Conservation (phyloP, 768 basidiomycete species). For the Lentinula edodes region DNA sequence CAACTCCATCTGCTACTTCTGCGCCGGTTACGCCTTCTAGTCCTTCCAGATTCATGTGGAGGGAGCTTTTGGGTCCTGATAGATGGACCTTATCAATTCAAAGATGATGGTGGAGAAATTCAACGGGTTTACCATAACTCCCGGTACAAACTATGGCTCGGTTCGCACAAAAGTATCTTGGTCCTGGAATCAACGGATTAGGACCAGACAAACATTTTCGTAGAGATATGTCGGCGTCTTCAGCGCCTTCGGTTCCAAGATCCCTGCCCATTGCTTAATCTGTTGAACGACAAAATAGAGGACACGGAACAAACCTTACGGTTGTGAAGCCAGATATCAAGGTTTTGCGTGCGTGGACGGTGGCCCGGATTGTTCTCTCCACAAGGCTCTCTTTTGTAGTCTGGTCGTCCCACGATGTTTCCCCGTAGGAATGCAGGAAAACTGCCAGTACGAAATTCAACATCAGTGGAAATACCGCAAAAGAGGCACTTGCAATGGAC, state of each 20-base stretch:
- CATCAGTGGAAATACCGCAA: background rate
- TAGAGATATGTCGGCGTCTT: slow-evolving; percentile 53
- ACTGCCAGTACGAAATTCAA: slow-evolving; percentile 25
- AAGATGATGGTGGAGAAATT: slow-evolving; percentile 7
- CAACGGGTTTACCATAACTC: slow-evolving; percentile 42
- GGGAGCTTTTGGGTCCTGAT: slow-evolving; percentile 47
- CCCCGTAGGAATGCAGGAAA: slow-evolving; percentile 56
- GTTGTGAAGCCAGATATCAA: slow-evolving; percentile 60
- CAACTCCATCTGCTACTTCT: slow-evolving; percentile 52
- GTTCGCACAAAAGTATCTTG: slow-evolving; percentile 57
- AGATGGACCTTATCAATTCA: background rate
- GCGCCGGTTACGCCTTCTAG: slow-evolving; percentile 54
- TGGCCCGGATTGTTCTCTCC: slow-evolving; percentile 58
- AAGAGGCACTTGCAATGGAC: slow-evolving; percentile 40
- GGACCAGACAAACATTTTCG: slow-evolving; percentile 48
- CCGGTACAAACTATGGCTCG: slow-evolving; percentile 57
- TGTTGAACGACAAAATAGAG: background rate
- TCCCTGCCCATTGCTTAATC: slow-evolving; percentile 32
- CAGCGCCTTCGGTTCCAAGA: slow-evolving; percentile 64
- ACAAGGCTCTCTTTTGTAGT: slow-evolving; percentile 50
- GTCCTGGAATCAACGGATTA: slow-evolving; percentile 49
- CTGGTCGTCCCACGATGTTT: slow-evolving; percentile 59
- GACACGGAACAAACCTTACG: slow-evolving; percentile 32
- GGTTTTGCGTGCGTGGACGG: slow-evolving; percentile 51
- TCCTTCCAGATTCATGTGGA: slow-evolving; percentile 42